A percentile compares a stretch with the other conserved stretches of the same genome.
Evolutionary conservation across 805 yeast genomes (phyloP).

Genomic region (Metschnikowia arizonensis): DNA sequence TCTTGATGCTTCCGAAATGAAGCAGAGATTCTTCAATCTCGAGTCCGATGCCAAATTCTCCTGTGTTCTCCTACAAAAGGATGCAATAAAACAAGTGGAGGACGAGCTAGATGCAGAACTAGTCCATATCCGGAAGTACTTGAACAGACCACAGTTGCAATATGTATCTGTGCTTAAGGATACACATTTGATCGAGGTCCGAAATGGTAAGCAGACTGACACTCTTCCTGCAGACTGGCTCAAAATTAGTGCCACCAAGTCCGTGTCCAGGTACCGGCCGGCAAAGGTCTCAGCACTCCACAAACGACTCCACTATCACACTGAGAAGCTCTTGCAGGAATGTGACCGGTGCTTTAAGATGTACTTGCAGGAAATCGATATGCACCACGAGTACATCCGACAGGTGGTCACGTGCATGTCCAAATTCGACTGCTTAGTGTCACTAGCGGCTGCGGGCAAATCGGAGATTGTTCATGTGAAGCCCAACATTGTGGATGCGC

Average conservation of each 20-base stretch:
- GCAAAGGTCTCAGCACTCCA: constrained; percentile 52
- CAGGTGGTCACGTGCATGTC: constrained; percentile 14
- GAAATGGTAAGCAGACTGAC: constrained; percentile 51
- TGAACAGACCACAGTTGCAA: constrained; percentile 55
- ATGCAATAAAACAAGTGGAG: constrained; percentile 43
- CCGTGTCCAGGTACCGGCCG: constrained; percentile 69
- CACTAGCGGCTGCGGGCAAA: constrained; percentile 12
- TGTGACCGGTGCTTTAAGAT: constrained; percentile 46
- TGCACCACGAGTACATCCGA: constrained; percentile 28
- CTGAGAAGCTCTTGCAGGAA: constrained; percentile 46
- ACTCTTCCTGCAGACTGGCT: constrained; percentile 72
- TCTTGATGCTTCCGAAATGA: constrained; percentile 41
- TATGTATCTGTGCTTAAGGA: constrained; percentile 58
- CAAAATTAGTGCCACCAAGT: constrained; percentile 63
- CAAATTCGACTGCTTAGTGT: constrained; percentile 16
- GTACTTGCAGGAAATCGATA: constrained; percentile 37
- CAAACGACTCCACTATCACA: constrained; percentile 54
- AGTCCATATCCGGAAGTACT: constrained; percentile 34
- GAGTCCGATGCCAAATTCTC: constrained; percentile 30
- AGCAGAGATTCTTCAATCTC: constrained; percentile 41
- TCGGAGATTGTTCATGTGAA: constrained; percentile 3
- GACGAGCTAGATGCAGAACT: constrained; percentile 51
- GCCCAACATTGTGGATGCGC: constrained; percentile 36
- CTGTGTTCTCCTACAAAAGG: constrained; percentile 33
- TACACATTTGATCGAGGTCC: constrained; percentile 72